Evolutionary conservation across 1,284 basidiomycete species (phyloP), one percentile per base, ranked within the genome.

Genomic region (Leucoagaricus sp.): DNA sequence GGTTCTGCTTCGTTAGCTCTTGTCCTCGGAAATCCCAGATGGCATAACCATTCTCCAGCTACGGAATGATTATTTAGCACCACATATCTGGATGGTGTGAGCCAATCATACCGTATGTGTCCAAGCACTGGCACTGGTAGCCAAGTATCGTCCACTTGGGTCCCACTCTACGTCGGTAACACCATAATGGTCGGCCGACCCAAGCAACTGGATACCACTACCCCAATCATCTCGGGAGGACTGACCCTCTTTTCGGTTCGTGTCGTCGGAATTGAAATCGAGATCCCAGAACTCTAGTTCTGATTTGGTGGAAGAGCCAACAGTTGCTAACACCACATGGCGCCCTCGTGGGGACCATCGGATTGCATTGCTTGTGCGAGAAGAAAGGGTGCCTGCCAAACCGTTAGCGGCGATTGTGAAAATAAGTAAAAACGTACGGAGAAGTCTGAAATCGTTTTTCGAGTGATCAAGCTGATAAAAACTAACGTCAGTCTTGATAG

Each of bases 241-340:
- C 58, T 84, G 80, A 23, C 81, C 81, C 59, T 86, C 84, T 65
- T 87, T 82, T 49, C 83, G 83, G 46, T 74, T 78, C 53, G 71
- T 67, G 65, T 94, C 93, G 62, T 93, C 92, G 25, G 75, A 80
- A 63, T 81, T 88, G 72, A 96, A 97, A 76, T 99, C 97, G 51
- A 98, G 84, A 73, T 99, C 97, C 94, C 94, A 99, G 79, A 98
- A 99, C 72, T 99, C 96, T 38, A 99, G 83, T 73, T 99, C 97
- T 31, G 93, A 99, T 79, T 99, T 99, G 66, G 86, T 87, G 21
- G 92, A 89, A 15, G 94, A 96, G 44, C 96, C 97, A 55, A 99
- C 90, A 42, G 96, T 98, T 17, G 95, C 96, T 57, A 98, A 85
- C 49, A 98, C 92, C 57, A 98, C 91, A 76, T 98, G 94, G 52